Conservation (phyloP, 768 basidiomycete species). For the Suillus brevipes region DNA sequence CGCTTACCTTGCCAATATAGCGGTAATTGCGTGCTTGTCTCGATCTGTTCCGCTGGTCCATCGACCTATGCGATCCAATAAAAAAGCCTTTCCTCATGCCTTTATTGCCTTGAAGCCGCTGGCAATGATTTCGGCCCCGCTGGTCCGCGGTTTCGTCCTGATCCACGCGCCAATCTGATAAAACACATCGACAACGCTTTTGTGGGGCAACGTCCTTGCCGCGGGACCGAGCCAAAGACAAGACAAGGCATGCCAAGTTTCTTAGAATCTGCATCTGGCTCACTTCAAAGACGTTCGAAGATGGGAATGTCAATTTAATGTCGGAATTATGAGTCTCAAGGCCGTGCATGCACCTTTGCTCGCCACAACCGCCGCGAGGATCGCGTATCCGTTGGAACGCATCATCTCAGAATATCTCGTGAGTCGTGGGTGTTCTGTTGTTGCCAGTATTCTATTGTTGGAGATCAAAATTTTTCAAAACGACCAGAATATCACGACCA, state of each 20-base stretch:
- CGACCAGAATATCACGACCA: neutral
- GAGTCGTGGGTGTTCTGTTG: neutral
- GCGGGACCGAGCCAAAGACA: neutral
- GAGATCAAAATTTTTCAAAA: neutral
- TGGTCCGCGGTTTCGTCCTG: conserved; percentile 48
- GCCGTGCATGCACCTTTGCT: neutral
- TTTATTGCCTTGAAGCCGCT: conserved; percentile 2
- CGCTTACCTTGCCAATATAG: neutral
- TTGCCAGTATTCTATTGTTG: conserved; percentile 5
- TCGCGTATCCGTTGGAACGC: neutral
- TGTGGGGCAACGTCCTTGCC: neutral
- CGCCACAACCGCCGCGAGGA: neutral
- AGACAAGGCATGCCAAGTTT: too few relatives aligned
- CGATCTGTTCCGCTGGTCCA: neutral
- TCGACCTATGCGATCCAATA: neutral
- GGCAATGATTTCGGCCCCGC: conserved; percentile 52
- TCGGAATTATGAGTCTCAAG: neutral
- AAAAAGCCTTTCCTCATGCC: neutral
- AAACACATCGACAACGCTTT: neutral
- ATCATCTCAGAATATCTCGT: neutral
- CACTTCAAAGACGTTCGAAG: neutral
- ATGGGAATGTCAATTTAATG: neutral
- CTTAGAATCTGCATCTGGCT: neutral
- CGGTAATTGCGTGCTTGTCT: conserved; percentile 1
- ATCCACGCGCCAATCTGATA: conserved; percentile 35